Evolutionary conservation across 305 asterid genomes (phyloP).

Genomic region (Fraxinus nigra): DNA sequence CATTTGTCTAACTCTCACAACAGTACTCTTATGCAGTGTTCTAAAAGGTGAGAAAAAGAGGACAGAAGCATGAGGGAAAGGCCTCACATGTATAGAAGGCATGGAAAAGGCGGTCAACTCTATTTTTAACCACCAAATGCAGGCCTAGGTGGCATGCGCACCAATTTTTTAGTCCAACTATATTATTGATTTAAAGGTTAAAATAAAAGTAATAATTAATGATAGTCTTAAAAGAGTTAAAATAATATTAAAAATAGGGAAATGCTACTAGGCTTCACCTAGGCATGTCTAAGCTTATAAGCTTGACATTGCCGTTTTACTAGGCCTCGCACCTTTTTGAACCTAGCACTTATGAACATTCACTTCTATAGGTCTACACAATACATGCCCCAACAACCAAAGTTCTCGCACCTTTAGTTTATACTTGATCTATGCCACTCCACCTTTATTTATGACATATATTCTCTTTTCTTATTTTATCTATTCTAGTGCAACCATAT

Average conservation of each 20-base stretch:
- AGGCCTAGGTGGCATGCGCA: background rate
- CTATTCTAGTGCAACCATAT: background rate
- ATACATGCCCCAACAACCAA: background rate
- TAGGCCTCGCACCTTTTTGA: background rate
- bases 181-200: background rate
- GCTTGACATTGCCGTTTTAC: background rate
- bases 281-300: background rate
- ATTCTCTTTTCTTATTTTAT: background rate
- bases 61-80: background rate
- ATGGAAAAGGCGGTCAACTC: background rate
- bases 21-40: background rate
- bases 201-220: background rate
- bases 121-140: background rate
- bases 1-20: background rate
- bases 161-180: background rate
- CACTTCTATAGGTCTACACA: background rate
- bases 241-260: background rate
- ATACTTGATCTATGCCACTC: background rate
- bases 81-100: background rate
- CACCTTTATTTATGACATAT: background rate
- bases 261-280: background rate
- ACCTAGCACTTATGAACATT: background rate
- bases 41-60: background rate
- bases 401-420: background rate
- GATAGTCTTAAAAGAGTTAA: background rate